Conservation (phyloP, 106 monocot genomes). For the Posidonia australis region DNA sequence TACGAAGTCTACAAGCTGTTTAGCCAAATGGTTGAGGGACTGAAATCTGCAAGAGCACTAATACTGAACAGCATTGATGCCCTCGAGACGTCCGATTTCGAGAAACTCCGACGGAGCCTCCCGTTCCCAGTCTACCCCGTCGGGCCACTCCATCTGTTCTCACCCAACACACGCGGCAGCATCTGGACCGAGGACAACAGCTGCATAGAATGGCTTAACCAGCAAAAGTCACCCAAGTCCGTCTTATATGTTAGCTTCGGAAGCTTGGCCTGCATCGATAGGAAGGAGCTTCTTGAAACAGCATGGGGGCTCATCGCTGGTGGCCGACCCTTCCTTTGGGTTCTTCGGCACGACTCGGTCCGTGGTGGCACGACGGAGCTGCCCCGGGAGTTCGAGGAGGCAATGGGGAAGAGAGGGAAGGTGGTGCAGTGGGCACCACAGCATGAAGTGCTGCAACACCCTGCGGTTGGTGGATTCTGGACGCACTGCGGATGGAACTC, state of each 20-base stretch:
- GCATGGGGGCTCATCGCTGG: conserved; percentile 2
- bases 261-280: background rate
- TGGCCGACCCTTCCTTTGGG: background rate
- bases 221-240: background rate
- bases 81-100: too few relatives aligned
- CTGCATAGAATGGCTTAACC: conserved; percentile 10
- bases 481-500: conserved; percentile 84
- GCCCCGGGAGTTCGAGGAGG: background rate
- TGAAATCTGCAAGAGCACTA: too few relatives aligned
- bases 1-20: too few relatives aligned
- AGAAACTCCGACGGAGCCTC: too few relatives aligned
- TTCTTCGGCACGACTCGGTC: background rate
- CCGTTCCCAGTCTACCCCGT: too few relatives aligned
- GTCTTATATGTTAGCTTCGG: conserved; percentile 4
- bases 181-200: conserved; percentile 13
- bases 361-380: background rate
- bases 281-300: background rate
- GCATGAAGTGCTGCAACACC: conserved; percentile 7
- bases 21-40: too few relatives aligned
- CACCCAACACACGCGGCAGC: too few relatives aligned
- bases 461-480: conserved; percentile 39
- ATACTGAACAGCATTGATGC: too few relatives aligned
- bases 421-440: background rate
- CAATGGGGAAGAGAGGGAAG: background rate
- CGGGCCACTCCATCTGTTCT: background rate